phyloP scores from a whole-genome alignment of 176 grass and related monocot genomes.

The Oryza punctata region DNA sequence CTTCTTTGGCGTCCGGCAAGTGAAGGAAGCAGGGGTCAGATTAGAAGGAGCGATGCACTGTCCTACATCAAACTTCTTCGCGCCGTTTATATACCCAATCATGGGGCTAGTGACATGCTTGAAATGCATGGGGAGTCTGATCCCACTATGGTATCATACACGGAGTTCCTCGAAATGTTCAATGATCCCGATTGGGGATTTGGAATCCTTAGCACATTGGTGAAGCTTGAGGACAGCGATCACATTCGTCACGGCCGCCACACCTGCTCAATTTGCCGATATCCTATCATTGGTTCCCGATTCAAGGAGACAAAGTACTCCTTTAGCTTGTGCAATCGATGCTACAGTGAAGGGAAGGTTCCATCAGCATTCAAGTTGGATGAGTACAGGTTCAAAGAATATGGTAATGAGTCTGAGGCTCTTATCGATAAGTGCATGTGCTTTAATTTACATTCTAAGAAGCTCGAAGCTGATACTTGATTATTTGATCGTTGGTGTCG shows the following conservation, averaged over 20 bases:
- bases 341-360: slow-evolving; percentile 98
- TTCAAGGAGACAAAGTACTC: slow-evolving; percentile 88
- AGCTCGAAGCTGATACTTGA: slow-evolving; percentile 68
- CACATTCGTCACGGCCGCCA: slow-evolving; percentile 83
- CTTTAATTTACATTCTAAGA: slow-evolving; percentile 79
- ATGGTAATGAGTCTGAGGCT: slow-evolving; percentile 74
- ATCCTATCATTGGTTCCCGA: slow-evolving; percentile 87
- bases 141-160: slow-evolving; percentile 88
- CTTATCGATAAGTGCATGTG: slow-evolving; percentile 81
- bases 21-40: slow-evolving; percentile 64
- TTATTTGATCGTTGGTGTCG: slow-evolving; percentile 15
- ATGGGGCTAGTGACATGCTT: slow-evolving; percentile 81
- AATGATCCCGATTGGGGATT: slow-evolving; percentile 97
- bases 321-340: slow-evolving; percentile 88
- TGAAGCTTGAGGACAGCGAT: slow-evolving; percentile 93
- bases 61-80: slow-evolving; percentile 78
- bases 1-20: slow-evolving; percentile 86
- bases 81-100: slow-evolving; percentile 81
- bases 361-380: slow-evolving; percentile 83
- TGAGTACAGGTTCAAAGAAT: slow-evolving; percentile 96
- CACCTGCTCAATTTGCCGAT: slow-evolving; percentile 82
- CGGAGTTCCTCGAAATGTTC: slow-evolving; percentile 95
- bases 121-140: slow-evolving; percentile 96
- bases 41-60: slow-evolving; percentile 81
- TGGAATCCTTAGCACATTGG: slow-evolving; percentile 74